phyloP scores from a whole-genome alignment of 2,329 filamentous ascomycete genomes.

The Drechmeria coniospora region DNA sequence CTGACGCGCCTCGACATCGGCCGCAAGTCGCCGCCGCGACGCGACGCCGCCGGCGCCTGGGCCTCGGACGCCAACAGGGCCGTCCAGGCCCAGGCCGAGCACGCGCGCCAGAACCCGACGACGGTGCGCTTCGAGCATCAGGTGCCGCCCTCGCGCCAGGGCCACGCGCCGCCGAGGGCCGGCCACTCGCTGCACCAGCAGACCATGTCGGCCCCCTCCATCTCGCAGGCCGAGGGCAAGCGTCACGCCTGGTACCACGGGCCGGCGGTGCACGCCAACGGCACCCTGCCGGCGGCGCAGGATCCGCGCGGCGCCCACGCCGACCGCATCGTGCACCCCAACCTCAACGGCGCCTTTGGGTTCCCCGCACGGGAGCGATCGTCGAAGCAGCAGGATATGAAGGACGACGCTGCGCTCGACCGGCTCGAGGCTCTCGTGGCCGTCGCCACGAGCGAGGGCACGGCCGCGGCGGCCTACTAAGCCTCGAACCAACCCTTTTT shows the following conservation, averaged over 20 bases:
- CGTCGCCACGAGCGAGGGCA: constrained; percentile 28
- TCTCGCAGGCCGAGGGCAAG: constrained; percentile 44
- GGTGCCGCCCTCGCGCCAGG: constrained; percentile 19
- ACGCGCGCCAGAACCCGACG: constrained; percentile 27
- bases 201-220: constrained; percentile 42
- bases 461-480: constrained; percentile 25
- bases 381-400: constrained; percentile 12
- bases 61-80: constrained; percentile 40
- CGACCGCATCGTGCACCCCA: constrained; percentile 43
- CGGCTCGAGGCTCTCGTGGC: constrained; percentile 27
- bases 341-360: constrained; percentile 34
- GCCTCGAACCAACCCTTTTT: background rate
- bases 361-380: constrained; percentile 26
- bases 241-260: constrained; percentile 60
- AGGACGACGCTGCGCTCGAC: constrained; percentile 18
- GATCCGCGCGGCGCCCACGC: constrained; percentile 27
- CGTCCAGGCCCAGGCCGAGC: constrained; percentile 38
- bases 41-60: constrained; percentile 40
- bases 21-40: constrained; percentile 29
- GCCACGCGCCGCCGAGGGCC: constrained; percentile 11
- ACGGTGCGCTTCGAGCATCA: constrained; percentile 41
- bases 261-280: constrained; percentile 22
- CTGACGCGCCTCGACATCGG: constrained; percentile 52
- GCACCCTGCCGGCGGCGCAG: constrained; percentile 11
- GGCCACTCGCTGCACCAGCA: constrained; percentile 32